phyloP scores from a whole-genome alignment of 257 asterid genomes.

The Nicotiana attenuata region DNA sequence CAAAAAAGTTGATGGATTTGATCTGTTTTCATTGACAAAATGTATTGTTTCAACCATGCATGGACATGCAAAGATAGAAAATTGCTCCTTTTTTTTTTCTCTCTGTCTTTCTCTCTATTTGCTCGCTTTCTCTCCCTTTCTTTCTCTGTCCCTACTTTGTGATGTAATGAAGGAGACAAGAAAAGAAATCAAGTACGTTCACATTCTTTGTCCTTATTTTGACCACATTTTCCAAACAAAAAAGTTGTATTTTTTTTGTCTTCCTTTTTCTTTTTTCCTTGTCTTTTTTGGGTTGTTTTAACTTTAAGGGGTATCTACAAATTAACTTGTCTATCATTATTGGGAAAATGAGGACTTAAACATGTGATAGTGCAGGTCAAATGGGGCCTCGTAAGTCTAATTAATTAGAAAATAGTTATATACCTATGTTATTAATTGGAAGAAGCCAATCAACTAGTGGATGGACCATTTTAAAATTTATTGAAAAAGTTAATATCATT shows the following conservation, averaged over 20 bases:
- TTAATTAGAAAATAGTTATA: not conserved
- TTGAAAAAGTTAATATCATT: not conserved
- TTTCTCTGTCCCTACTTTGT: constrained; percentile 5
- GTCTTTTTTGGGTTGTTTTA: not conserved
- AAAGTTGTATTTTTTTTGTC: not conserved
- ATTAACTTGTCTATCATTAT: too few species aligned
- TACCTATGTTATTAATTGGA: not conserved
- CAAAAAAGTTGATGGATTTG: not conserved
- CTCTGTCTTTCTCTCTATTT: not conserved
- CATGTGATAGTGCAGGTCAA: not conserved
- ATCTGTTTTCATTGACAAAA: not conserved
- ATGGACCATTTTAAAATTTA: not conserved
- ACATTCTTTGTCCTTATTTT: not conserved
- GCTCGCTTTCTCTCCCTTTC: not conserved
- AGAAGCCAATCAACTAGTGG: not conserved
- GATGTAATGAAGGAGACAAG: constrained; percentile 18
- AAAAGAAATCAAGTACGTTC: constrained; percentile 16
- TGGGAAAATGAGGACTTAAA: not conserved
- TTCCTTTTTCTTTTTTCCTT: too few species aligned
- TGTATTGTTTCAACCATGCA: constrained; percentile 13
- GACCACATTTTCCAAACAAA: not conserved
- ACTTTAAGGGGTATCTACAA: not conserved
- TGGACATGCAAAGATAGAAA: constrained; percentile 18
- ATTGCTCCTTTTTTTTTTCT: not conserved
- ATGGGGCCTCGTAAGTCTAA: not conserved